Base-by-base conservation (phyloP, 257 asterid genomes). In the Fraxinus excelsior region DNA sequence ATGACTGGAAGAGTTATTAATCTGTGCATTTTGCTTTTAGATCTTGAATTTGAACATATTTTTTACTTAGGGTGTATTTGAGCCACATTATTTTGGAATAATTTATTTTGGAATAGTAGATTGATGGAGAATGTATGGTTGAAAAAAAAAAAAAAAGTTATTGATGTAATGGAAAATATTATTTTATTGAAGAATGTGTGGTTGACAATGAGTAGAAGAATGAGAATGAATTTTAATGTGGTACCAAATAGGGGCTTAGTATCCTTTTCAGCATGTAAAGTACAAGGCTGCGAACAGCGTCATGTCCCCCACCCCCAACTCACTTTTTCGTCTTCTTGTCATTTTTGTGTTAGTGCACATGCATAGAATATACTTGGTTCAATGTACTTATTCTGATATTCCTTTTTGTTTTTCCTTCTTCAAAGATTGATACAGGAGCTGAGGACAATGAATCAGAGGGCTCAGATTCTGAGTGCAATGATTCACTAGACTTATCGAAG, bases 371-470 rank as follows among this genome's bases (percentile, higher is more conserved):
- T 60, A 0, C 23, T 7, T 10, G 8, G 13, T 8, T 23, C 29
- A 60, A 60, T 25, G 14, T 60, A 26, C 34, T 3, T 62, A 62
- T 1, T 62, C 68, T 62, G 8, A 62, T 62, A 2, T 23, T 23
- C 32, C 19, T 49, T 7, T 32, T 72, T 58, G 28, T 73, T 67
- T 81, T 19, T 31, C 73, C 34, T 70, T 21, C 44, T 77, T 75
- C 84, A 65, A 82, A 95, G 99, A 93, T 95, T 85, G 97, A 95
- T 76, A 87, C 76, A 56, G 96, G 94, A 38, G 84, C 65, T 77
- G 99, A 86, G 84, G 96, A 90, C 70, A 89, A 80, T 46, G 97
- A 88, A 38, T 80, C 78, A 69, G 98, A 90, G 37, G 90, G 84
- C 66, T 91, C 97, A 53, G 93, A 90, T 80, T 83, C 96, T 13